phyloP scores from a whole-genome alignment of 1,139 yeast genomes.

The Wickerhamiella infanticola region DNA sequence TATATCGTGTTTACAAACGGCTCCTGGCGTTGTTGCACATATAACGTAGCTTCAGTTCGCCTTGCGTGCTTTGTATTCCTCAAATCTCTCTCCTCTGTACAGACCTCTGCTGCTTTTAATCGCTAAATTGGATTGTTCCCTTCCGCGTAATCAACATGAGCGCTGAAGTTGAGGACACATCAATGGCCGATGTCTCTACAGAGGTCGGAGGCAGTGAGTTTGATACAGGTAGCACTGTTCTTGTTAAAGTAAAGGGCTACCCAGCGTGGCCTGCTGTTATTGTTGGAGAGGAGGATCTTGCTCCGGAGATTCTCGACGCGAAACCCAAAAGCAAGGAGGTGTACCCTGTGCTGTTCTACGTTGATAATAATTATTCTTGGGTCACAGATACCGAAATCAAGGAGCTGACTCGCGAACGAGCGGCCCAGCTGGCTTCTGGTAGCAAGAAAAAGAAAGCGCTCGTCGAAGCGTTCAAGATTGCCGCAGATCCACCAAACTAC shows the following conservation, averaged over 20 bases:
- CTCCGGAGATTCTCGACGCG: slow-evolving; percentile 17
- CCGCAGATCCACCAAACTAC: slow-evolving; percentile 22
- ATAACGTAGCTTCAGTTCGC: no score
- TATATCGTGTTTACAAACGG: no score
- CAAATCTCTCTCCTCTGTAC: no score
- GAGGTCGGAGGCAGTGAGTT: slow-evolving; percentile 1
- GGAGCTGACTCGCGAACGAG: slow-evolving; percentile 19
- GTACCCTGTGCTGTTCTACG: slow-evolving; percentile 26
- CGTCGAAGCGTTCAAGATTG: slow-evolving; percentile 39
- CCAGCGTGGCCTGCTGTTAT: slow-evolving; percentile 30
- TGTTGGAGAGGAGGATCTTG: slow-evolving; percentile 17
- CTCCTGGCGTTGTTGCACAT: no score
- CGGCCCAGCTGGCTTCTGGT: slow-evolving; percentile 14
- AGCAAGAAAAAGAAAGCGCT: slow-evolving; percentile 19
- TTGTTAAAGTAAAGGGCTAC: slow-evolving; percentile 25
- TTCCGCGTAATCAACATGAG: not conserved
- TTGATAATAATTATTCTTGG: slow-evolving; percentile 20
- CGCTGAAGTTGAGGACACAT: not conserved
- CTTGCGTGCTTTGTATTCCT: no score
- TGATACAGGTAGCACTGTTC: slow-evolving; percentile 22
- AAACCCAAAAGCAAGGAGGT: slow-evolving; percentile 16
- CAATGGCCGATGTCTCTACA: not conserved
- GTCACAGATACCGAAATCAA: slow-evolving; percentile 20
- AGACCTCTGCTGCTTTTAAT: no score
- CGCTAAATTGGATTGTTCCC: not conserved